Base-by-base conservation (phyloP, 108 stramenopile species). In the Cyclotella distinguenda region DNA sequence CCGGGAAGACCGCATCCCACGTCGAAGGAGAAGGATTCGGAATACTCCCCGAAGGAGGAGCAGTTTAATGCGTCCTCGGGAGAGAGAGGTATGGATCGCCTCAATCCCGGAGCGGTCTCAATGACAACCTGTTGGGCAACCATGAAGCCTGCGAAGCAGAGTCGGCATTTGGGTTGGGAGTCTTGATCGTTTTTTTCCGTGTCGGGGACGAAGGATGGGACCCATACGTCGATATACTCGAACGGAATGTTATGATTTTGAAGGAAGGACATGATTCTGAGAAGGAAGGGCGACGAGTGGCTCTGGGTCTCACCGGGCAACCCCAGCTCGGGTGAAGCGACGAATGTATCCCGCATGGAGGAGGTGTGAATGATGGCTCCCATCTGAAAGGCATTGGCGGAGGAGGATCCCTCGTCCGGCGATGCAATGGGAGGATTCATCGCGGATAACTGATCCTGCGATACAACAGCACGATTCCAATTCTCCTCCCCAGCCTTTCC, bases 181-280 rank as follows among this genome's bases (percentile, higher is more conserved):
- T 21, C 35, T 23, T 49, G 19, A 2, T 44, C 9, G 4, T 36
- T 40, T 1, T 74, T 52, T 30, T 61, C 33, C 0, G 18, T 7
- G 23, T 72, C 69, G 1, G 91, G 85, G 5, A 93, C 87, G 74
- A 90, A 93, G 16, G 88, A 90, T 8, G 92, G 92, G 13, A 93
- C 92, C 92, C 92, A 93, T n/a, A 79, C 66, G 52, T 93, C 92
- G 6, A 90, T 61, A 27, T 93, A 86, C 59, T 93, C 92, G 70
- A 93, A 93, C n/a, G 92, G 92, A 23, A 89, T 72, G 43, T 74
- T 47, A 61, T 88, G 84, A 26, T 86, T 70, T 19, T 87, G 86
- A 19, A 93, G 65, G 70, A 83, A 90, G 1, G 66, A 25, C 13
- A 86, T 78, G n/a, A 80, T 75, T 36, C 80, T 86, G 18, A 78